phyloP scores from a whole-genome alignment of 2,329 filamentous ascomycete species.

The Stachybotrys elegans region DNA sequence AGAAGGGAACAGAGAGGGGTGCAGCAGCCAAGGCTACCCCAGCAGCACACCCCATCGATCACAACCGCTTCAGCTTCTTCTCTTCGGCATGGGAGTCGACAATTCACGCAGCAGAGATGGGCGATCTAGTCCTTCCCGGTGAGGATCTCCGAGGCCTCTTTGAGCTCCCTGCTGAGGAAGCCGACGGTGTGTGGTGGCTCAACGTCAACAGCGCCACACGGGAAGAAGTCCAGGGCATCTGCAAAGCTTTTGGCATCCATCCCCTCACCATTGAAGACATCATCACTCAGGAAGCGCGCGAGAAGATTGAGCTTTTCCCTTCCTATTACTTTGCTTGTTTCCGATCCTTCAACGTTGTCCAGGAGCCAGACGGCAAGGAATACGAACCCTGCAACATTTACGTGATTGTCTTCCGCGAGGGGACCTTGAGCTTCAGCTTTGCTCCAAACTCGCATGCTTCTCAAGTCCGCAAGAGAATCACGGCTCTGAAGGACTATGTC shows the following conservation, averaged over 20 bases:
- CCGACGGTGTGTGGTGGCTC: constrained; percentile 94
- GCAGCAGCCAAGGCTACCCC: constrained; percentile 31
- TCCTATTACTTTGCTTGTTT: constrained; percentile 99
- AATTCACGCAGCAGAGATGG: constrained; percentile 84
- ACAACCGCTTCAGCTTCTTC: constrained; percentile 92
- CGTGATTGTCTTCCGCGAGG: constrained; percentile 93
- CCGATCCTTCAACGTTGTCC: constrained; percentile 78
- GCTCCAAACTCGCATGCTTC: constrained; percentile 79
- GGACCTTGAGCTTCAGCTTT: constrained; percentile 92
- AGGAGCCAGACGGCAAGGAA: constrained; percentile 74
- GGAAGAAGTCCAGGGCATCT: constrained; percentile 82
- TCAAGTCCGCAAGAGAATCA: constrained; percentile 87
- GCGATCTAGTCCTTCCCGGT: constrained; percentile 81
- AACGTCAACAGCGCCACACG: constrained; percentile 88
- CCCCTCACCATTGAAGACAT: constrained; percentile 96
- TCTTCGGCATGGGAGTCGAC: constrained; percentile 92
- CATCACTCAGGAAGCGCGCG: constrained; percentile 86
- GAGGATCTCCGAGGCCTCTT: constrained; percentile 90
- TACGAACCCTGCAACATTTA: constrained; percentile 96
- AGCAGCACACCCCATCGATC: constrained; percentile 47
- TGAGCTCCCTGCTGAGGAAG: constrained; percentile 54
- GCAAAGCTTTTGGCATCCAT: constrained; percentile 92
- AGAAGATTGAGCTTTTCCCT: constrained; percentile 97
- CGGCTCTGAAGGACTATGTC: constrained; percentile 89
- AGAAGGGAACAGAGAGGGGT: constrained; percentile 37